Evolutionary conservation across 257 asterid species (phyloP).

Genomic region (Lavandula angustifolia): DNA sequence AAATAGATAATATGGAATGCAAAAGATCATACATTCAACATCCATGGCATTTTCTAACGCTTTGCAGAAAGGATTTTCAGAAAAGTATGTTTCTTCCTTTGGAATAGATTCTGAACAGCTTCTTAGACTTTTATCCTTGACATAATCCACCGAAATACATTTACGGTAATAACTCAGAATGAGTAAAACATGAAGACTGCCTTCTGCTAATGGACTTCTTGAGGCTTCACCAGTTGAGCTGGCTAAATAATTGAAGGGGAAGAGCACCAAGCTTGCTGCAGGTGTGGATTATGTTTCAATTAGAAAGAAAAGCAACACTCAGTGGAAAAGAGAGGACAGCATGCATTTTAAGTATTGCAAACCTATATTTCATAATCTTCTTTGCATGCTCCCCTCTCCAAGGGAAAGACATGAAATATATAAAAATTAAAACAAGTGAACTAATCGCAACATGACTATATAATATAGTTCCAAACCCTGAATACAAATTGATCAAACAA

Average conservation of each 20-base stretch:
- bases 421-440: conserved; percentile 16
- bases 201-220: conserved; percentile 74
- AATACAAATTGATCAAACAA: conserved; percentile 12
- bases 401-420: conserved; percentile 6
- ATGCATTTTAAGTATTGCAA: conserved; percentile 22
- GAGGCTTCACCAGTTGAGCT: conserved; percentile 79
- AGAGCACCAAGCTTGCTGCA: conserved; percentile 86
- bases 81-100: conserved; percentile 65
- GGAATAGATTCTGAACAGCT: conserved; percentile 49
- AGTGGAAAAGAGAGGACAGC: conserved; percentile 1
- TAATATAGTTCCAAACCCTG: conserved; percentile 17
- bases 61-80: conserved; percentile 84
- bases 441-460: conserved; percentile 19
- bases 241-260: conserved; percentile 74
- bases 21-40: conserved; percentile 66
- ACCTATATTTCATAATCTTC: conserved; percentile 5
- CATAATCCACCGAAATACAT: conserved; percentile 54
- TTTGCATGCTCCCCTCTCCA: conserved; percentile 10
- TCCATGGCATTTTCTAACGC: conserved; percentile 84
- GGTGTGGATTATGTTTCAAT: conserved; percentile 32
- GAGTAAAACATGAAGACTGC: conserved; percentile 82
- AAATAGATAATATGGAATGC: conserved; percentile 28
- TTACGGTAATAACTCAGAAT: conserved; percentile 72
- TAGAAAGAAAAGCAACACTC: conserved; percentile 21
- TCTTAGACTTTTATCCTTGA: conserved; percentile 55